Evolutionary conservation across 1,139 yeast genomes (phyloP).

Genomic region (Candida tetrigidarum): DNA sequence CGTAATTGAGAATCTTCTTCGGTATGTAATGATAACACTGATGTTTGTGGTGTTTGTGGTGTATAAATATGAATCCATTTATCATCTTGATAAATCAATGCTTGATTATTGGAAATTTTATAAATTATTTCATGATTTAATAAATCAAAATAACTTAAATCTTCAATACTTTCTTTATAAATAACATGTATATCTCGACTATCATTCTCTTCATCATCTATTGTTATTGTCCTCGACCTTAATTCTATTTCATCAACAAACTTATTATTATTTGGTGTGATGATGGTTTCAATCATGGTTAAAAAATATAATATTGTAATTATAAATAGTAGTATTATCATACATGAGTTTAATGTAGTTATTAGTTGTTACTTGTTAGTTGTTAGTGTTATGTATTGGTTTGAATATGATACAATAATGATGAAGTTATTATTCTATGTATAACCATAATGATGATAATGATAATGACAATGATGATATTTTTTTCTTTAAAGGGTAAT

Average conservation of each 20-base stretch:
- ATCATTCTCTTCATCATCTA: background rate
- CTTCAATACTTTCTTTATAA: conserved; percentile 2
- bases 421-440: too few species aligned
- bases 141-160: conserved; percentile 4
- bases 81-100: conserved; percentile 3
- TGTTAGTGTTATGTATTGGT: background rate
- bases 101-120: conserved; percentile 6
- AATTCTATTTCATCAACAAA: too few species aligned
- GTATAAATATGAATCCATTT: conserved; percentile 8
- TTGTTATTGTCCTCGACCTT: too few species aligned
- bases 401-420: too few species aligned
- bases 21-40: too few species aligned
- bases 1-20: background rate
- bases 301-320: background rate
- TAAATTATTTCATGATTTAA: conserved; percentile 2
- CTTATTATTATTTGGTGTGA: too few species aligned
- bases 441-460: background rate
- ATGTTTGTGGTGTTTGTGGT: background rate
- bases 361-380: background rate
- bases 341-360: background rate
- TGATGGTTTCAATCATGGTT: too few species aligned
- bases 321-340: conserved; percentile 1
- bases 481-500: background rate
- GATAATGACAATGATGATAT: background rate
- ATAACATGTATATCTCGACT: too few species aligned